Evolutionary conservation across 495 filamentous ascomycete species (phyloP).

Genomic region (Bryoglossum gracile): DNA sequence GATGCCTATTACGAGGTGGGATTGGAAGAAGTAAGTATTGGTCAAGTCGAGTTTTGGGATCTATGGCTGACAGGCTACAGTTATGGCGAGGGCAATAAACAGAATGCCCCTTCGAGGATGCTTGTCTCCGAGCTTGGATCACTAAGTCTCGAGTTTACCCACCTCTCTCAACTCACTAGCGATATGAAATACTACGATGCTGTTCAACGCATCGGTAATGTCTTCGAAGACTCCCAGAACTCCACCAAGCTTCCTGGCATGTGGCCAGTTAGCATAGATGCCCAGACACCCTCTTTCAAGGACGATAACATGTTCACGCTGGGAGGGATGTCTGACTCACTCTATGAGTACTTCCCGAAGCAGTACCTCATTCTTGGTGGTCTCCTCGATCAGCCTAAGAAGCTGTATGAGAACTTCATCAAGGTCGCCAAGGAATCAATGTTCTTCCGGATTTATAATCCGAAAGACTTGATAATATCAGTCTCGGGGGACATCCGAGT

Average conservation of each 20-base stretch:
- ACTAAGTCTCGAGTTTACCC: slow-evolving; percentile 78
- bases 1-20: slow-evolving; percentile 71
- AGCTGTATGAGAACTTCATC: slow-evolving; percentile 65
- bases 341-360: slow-evolving; percentile 87
- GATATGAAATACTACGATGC: slow-evolving; percentile 89
- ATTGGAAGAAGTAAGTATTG: slow-evolving; percentile 28
- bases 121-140: slow-evolving; percentile 70
- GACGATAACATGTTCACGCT: slow-evolving; percentile 51
- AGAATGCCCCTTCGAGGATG: slow-evolving; percentile 18
- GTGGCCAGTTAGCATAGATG: slow-evolving; percentile 74
- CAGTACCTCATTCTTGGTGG: slow-evolving; percentile 67
- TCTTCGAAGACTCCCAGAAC: slow-evolving; percentile 62
- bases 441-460: slow-evolving; percentile 46
- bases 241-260: slow-evolving; percentile 68
- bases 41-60: not conserved
- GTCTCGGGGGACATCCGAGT: slow-evolving; percentile 46
- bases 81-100: slow-evolving; percentile 17
- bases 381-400: slow-evolving; percentile 60
- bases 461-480: slow-evolving; percentile 55
- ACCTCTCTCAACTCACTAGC: slow-evolving; percentile 77
- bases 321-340: slow-evolving; percentile 71
- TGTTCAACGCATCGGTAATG: slow-evolving; percentile 70
- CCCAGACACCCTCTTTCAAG: slow-evolving; percentile 31
- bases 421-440: slow-evolving; percentile 57
- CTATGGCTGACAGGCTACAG: slow-evolving; percentile 6